Conservation (phyloP, 2,329 filamentous ascomycete genomes). For the Emydomyces testavorans region DNA sequence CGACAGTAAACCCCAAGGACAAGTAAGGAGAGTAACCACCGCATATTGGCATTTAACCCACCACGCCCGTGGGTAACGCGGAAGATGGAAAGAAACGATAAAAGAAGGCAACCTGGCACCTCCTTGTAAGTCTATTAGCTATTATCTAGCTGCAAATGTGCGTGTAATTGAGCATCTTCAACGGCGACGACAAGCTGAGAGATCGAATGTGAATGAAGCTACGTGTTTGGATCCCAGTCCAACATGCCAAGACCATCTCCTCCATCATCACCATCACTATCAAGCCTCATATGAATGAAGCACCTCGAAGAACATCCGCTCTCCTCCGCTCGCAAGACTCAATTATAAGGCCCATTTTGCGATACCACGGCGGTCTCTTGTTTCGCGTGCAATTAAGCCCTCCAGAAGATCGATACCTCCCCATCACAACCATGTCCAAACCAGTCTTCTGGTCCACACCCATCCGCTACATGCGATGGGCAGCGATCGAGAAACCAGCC, state of each 20-base stretch:
- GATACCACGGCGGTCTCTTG: not conserved
- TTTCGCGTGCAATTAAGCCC: not conserved
- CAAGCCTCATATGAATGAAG: too few relatives aligned
- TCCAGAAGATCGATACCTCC: not conserved
- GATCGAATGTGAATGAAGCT: conserved; percentile 24
- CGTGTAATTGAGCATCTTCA: not conserved
- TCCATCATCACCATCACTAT: not conserved
- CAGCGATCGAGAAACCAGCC: conserved; percentile 74
- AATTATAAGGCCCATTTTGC: not conserved
- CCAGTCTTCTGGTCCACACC: conserved; percentile 78
- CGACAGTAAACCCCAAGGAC: conserved; percentile 47
- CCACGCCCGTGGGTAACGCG: conserved; percentile 17
- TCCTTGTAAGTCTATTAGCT: not conserved
- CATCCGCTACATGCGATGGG: conserved; percentile 76
- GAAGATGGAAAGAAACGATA: conserved; percentile 16
- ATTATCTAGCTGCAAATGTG: not conserved
- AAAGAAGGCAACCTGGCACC: conserved; percentile 4
- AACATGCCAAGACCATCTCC: conserved; percentile 28
- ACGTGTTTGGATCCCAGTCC: conserved; percentile 32
- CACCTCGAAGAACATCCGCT: not conserved
- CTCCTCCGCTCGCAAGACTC: not conserved
- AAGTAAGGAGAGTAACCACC: conserved; percentile 60
- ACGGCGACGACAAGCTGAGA: not conserved
- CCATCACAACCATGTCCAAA: conserved; percentile 36
- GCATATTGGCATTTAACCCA: conserved; percentile 46